A percentile compares a stretch with the other conserved stretches of the same genome.
phyloP scores from a whole-genome alignment of 2,329 filamentous ascomycete species.

The Apiospora marii region DNA sequence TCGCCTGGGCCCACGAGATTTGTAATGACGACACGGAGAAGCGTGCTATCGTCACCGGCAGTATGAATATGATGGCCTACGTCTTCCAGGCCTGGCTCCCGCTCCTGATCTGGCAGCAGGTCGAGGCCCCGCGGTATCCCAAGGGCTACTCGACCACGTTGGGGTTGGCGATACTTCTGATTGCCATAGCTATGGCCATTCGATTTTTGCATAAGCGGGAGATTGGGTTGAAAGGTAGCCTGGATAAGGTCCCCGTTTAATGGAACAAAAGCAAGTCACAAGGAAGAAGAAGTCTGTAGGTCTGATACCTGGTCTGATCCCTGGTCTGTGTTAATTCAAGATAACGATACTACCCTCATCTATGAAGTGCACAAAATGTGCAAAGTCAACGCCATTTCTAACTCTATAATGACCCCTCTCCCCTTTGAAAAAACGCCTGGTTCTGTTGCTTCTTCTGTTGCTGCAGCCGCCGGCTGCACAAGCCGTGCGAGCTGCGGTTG shows the following conservation, averaged over 20 bases:
- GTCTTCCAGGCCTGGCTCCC: conserved; percentile 76
- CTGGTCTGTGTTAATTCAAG: too few relatives aligned
- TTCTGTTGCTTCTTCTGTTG: too few relatives aligned
- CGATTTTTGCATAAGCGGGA: conserved; percentile 55
- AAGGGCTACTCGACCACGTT: conserved; percentile 68
- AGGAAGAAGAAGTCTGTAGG: too few relatives aligned
- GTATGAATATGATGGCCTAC: conserved; percentile 75
- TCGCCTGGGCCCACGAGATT: conserved; percentile 60
- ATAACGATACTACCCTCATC: too few relatives aligned
- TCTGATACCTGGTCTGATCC: too few relatives aligned
- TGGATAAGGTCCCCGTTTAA: not conserved
- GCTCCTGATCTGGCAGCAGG: conserved; percentile 70
- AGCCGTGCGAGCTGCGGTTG: too few relatives aligned
- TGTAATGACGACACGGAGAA: conserved; percentile 66
- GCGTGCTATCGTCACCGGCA: conserved; percentile 68
- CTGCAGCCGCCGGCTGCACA: too few relatives aligned
- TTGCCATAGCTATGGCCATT: conserved; percentile 57
- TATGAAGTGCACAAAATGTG: too few relatives aligned
- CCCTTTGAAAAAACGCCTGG: too few relatives aligned
- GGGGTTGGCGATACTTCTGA: conserved; percentile 56
- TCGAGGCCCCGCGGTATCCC: conserved; percentile 65
- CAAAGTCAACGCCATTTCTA: too few relatives aligned
- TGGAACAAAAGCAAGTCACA: too few relatives aligned
- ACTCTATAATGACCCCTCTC: too few relatives aligned
- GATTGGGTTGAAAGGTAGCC: conserved; percentile 5